Base-by-base conservation (phyloP, 768 basidiomycete genomes). In the Rubroboletus satanas region DNA sequence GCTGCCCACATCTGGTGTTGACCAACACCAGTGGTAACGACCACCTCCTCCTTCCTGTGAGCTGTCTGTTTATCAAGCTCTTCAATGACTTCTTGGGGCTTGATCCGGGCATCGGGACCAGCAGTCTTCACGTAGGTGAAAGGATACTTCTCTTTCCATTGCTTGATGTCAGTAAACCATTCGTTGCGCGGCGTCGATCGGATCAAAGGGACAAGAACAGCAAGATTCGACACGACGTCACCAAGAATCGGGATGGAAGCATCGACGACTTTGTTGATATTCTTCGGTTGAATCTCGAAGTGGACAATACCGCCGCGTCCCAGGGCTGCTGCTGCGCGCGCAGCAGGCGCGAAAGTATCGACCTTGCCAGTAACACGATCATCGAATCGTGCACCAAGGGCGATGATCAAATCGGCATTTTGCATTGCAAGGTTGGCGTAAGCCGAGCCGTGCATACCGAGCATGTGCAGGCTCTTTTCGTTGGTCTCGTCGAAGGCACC, bases 1-100 rank as follows among this genome's bases (percentile, higher is more conserved):
- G 91, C 92, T 2, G 96, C 96, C 94, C 93, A 98, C 97, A 98
- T 98, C 74, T 99, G 96, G 75, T 98, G 97, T 71, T 99, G 97
- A 8, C 97, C 97, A 21, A 99, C 97, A 62, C 97, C 97, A 15
- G 97, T 99, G 11, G 92, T 73, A 49, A 99, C 74, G 66, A 99
- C 74, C 37, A 97, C 81, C 23, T 98, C 84, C 54, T 91, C 88
- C 75, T 98, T 96, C 71, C 76, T 82, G 55, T 88, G 79, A 45
- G 76, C 77, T n/a, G 83, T 84, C 75, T 93, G 90, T 50, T 66
- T 77, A 65, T 98, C 87, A 39, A 99, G 79, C 74, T 95, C 95
- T 74, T 93, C 88, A 38, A 99, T 84, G 51, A 98, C 92, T 73
- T 95, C 93, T 73, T 99, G 97, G 0, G 96, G 96, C 79, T 98